Evolutionary conservation across 164 flowering plant species (phyloP), one percentile per base, ranked within the genome.

Genomic region (Malania oleifera): DNA sequence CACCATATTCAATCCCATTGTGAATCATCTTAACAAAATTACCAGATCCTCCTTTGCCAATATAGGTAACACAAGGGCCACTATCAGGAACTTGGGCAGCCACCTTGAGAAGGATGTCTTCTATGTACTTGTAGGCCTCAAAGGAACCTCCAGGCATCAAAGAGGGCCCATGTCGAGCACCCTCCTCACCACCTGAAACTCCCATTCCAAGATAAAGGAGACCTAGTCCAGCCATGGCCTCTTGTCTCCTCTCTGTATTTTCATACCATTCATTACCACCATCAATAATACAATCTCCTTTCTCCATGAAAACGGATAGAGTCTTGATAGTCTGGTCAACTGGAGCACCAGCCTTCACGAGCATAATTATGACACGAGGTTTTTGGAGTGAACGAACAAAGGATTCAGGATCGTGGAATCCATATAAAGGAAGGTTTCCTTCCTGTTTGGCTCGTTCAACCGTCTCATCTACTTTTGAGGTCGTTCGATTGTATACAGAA

Each of bases 171-270:
- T 70, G 43, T 23, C 87, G 71, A 34, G 91, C 91, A 56, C 91
- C 87, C 67, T 85, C 91, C 67, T 85, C 91, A 59, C 91, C 87
- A 47, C 87, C 87, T 24, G 89, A 81, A 67, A 84, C 89, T 55
- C 89, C 89, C 84, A 84, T 84, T 35, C 84, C 89, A 19, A 84
- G 75, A 67, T 82, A 85, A 44, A 78, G 81, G 38, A 85, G 70
- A 54, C 87, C 87, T 60, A 67, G 39, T 50, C 79, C 82, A 46
- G 75, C 77, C 77, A 78, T 61, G 12, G 72, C 86, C 27, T 71
- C 68, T 64, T 72, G 77, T 62, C 90, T 75, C 69, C 90, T 77
- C 76, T 84, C 87, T 19, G 87, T 80, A 72, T 84, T 76, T 67
- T 62, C 71, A 52, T 82, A 84, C 90, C 90, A 82, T 65, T 84